Evolutionary conservation across 768 basidiomycete genomes (phyloP), one percentile per base, ranked within the genome.

Genomic region (Tylopilus plumbeoviolaceoides): DNA sequence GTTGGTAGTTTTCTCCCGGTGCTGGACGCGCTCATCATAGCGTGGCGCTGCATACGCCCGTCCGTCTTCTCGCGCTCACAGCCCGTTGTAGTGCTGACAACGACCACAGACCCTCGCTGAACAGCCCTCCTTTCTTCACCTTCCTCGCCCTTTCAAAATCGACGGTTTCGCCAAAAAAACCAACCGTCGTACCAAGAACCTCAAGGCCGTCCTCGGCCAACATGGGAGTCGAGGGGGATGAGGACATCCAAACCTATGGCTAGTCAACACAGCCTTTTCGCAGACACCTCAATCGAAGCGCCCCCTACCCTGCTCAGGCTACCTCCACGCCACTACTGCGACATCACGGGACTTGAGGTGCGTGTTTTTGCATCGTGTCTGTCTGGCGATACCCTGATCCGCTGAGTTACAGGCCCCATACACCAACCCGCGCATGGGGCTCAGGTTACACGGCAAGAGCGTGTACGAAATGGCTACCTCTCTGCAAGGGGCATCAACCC

Each of bases 311-410:
- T 93, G 1, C 71, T n/a, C n/a, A n/a, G n/a, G n/a, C n/a, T 88
- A 7, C 90, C 91, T 4, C 86, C 83, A 44, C 76, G 78, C 53
- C 83, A 85, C 54, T 90, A 87, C 48, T 92, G 91, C 61, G 91
- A 92, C 69, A 91, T 93, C 15, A 93, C 91, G 0, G 89, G 91
- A 0, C 74, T 93, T 11, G 89, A 91, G 70, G 89, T 87, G 28
- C 8, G 59, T 40, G 15, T 21, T 17, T 12, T 28, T 35, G 4
- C 15, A 1, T 23, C 28, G 3, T 9, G 12, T 18, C 23, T n/a
- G 35, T 28, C 7, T 25, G 23, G 14, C 11, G 10, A 14, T 31
- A 3, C 9, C 18, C 35, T 46, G 33, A 46, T 1, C 9, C 11
- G 14, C 5, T 9, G 15, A 18, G 17, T 17, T 18, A 8, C 39